Percentiles rank a stretch among this genome's conserved stretches.
Conservation (phyloP, 2,329 filamentous ascomycete genomes). For the Paecilomyces fulvus region DNA sequence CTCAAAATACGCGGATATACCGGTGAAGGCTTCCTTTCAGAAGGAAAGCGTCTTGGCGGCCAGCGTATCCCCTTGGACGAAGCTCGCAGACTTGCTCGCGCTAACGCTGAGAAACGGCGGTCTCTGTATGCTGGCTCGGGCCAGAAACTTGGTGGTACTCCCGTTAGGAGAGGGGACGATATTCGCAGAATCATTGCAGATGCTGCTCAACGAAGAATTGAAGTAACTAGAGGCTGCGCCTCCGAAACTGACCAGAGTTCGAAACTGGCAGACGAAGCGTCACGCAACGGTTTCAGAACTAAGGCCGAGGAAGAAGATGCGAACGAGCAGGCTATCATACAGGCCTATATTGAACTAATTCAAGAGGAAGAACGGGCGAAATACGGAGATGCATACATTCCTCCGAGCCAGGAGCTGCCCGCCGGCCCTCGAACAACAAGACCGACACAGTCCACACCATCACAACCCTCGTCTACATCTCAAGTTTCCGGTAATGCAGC, state of each 20-base stretch:
- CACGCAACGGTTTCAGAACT: slow-evolving; percentile 67
- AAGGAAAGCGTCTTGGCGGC: slow-evolving; percentile 67
- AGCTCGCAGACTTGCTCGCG: slow-evolving; percentile 63
- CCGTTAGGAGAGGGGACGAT: slow-evolving; percentile 51
- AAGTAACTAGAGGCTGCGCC: slow-evolving; percentile 64
- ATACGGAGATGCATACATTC: slow-evolving; percentile 49
- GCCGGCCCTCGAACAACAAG: slow-evolving; percentile 35
- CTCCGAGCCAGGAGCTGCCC: slow-evolving; percentile 46
- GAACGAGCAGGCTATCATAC: slow-evolving; percentile 77
- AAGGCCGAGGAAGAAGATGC: slow-evolving; percentile 82
- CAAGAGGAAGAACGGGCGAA: slow-evolving; percentile 65
- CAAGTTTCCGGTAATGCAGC: slow-evolving; percentile 10
- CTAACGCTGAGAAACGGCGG: slow-evolving; percentile 63
- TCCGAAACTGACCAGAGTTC: slow-evolving; percentile 58
- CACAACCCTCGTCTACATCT: neutral
- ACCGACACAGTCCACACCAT: slow-evolving; percentile 11
- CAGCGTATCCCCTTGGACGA: slow-evolving; percentile 58
- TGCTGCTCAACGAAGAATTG: slow-evolving; percentile 61
- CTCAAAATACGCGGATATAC: slow-evolving; percentile 76
- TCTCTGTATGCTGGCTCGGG: slow-evolving; percentile 55
- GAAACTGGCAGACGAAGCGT: slow-evolving; percentile 60
- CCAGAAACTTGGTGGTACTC: slow-evolving; percentile 61
- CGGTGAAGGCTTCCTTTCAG: slow-evolving; percentile 75
- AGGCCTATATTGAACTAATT: slow-evolving; percentile 77
- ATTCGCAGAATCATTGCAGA: slow-evolving; percentile 64